These are phyloP conservation scores for Clavispora carvajalis DNA, from an alignment of 805 yeast genomes.

Conservation along the genomic window DNA sequence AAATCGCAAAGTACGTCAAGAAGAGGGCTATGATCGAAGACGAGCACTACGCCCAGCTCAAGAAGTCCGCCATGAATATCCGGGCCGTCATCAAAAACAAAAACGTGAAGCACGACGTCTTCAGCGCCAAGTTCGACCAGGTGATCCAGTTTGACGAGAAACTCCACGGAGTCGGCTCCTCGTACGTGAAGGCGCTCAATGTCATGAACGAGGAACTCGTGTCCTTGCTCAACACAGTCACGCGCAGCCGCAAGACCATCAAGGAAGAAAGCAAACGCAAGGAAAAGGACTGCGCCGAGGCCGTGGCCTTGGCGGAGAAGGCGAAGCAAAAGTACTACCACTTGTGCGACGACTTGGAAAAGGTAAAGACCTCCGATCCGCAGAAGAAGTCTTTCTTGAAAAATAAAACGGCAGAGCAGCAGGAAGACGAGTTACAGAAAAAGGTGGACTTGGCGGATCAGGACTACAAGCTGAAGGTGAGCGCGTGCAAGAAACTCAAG, in stretches of 20 bases:
- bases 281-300: slow-evolving; percentile 81
- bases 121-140: slow-evolving; percentile 59
- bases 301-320: slow-evolving; percentile 81
- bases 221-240: slow-evolving; percentile 64
- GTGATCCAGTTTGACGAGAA: slow-evolving; percentile 77
- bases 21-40: slow-evolving; percentile 75
- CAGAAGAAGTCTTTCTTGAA: slow-evolving; percentile 77
- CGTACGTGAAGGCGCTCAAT: slow-evolving; percentile 73
- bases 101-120: slow-evolving; percentile 56
- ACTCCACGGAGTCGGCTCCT: slow-evolving; percentile 58
- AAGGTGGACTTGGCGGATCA: slow-evolving; percentile 82
- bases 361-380: slow-evolving; percentile 75
- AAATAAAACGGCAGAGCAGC: slow-evolving; percentile 74
- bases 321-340: slow-evolving; percentile 71
- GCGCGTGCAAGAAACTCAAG: slow-evolving; percentile 65
- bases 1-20: slow-evolving; percentile 71
- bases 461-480: slow-evolving; percentile 77
- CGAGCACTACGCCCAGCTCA: slow-evolving; percentile 69
- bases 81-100: slow-evolving; percentile 42
- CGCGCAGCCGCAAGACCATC: slow-evolving; percentile 64
- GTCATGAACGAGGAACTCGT: slow-evolving; percentile 81
- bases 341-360: slow-evolving; percentile 81
- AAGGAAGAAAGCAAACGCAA: slow-evolving; percentile 79
- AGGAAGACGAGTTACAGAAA: slow-evolving; percentile 79
- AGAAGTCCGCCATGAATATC: slow-evolving; percentile 60